Evolutionary conservation across 2,329 filamentous ascomycete species (phyloP).

Genomic region (Xylariales sp.): DNA sequence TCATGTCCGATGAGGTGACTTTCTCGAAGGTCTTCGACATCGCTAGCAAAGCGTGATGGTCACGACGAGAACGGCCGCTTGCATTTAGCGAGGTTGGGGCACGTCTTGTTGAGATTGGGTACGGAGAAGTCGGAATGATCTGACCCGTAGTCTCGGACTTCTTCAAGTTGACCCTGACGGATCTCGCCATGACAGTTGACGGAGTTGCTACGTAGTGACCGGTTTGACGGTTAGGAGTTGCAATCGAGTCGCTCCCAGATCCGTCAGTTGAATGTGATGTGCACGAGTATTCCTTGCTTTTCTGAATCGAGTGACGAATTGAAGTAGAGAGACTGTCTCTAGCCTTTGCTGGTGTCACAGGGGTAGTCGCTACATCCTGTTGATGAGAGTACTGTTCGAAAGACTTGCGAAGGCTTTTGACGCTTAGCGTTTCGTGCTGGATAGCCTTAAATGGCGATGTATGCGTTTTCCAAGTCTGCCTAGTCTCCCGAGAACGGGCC

Average conservation of each 20-base stretch:
- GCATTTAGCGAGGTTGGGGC: conserved; percentile 9
- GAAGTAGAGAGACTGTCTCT: background rate
- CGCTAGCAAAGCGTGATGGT: background rate
- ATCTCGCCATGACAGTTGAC: too few species aligned
- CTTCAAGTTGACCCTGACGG: too few species aligned
- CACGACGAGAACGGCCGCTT: conserved; percentile 11
- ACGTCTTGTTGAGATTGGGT: background rate
- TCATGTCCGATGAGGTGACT: conserved; percentile 1
- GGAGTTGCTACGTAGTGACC: conserved; percentile 6
- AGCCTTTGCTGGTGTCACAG: background rate
- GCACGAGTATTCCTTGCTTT: background rate
- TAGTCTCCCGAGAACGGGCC: too few species aligned
- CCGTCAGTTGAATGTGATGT: too few species aligned
- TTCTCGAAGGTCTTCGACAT: conserved; percentile 9
- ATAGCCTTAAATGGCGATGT: conserved; percentile 8
- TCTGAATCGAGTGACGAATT: background rate
- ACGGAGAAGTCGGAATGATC: too few species aligned
- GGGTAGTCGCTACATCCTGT: background rate
- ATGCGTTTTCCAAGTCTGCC: too few species aligned
- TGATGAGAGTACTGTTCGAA: conserved; percentile 22
- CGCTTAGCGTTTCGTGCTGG: conserved; percentile 21
- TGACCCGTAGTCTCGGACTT: too few species aligned
- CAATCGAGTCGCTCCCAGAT: too few species aligned
- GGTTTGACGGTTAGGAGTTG: too few species aligned
- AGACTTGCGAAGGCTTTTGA: conserved; percentile 29